Base-by-base conservation (phyloP, 148 eudicot species). In the Spergularia bocconei region DNA sequence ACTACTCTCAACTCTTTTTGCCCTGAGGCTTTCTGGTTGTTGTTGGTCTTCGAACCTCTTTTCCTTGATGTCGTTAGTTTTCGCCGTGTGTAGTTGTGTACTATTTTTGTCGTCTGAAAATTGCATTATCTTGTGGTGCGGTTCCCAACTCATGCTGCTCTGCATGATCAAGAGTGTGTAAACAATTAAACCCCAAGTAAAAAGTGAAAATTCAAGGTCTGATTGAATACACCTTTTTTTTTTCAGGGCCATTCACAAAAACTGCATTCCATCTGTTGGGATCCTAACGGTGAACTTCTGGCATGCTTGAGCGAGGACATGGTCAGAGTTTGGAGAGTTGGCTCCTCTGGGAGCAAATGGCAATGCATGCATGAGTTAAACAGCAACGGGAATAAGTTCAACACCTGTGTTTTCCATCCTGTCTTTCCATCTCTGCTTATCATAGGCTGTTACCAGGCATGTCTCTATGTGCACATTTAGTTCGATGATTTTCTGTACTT, bases 361-460 rank as follows among this genome's bases (percentile, higher is more conserved):
- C 76, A 77, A 54, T 84, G 87, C 69, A 63, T 90, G 51, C 88
- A 87, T 60, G 96, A 90, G 77, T 73, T 87, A 44, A 87, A 81
- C 70, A 77, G 84, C 62, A 74, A 80, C 8, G 89, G 87, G 52
- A 85, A 81, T 75, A 85, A 84, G 74, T 88, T 90, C 60, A 77
- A 81, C 55, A 85, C 90, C 13, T 87, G 92, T 47, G 85, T 80
- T 57, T 90, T 90, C 83, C 96, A 90, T 82, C 96, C 96, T 1
- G 51, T 71, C 33, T 84, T 76, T 71, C 67, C 89, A 72, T 79
- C 85, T 63, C 65, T 87, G 71, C 56, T 90, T 76, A 80, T 90
- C 39, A 81, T 88, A 39, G 96, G 96, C 68, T 85, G 86, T 62
- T 81, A 88, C 76, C 87, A 90, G 90, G 96, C 78, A 85, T 78